Evolutionary conservation across 148 eudicot genomes (phyloP), one percentile per base, ranked within the genome.

Genomic region (Euryodendron excelsum): DNA sequence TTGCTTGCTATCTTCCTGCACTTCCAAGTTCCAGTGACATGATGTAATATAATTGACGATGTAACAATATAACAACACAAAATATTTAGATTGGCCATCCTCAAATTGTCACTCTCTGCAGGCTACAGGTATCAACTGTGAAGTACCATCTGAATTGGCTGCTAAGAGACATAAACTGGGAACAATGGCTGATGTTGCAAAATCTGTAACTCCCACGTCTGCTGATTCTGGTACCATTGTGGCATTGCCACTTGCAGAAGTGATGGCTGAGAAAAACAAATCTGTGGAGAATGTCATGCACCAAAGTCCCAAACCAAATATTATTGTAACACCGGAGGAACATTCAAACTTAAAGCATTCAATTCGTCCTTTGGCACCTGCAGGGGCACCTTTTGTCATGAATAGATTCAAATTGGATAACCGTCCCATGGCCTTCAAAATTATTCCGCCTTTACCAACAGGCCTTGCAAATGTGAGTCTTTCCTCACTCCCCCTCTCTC

Each of bases 321-420:
- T 81, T 11, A 66, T 80, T 52, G 72, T 79, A 18, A 78, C 85
- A 25, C 62, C 62, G 63, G 88, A 55, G 74, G 92, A 87, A 73
- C 80, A 84, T 58, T 71, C 79, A 27, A 86, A 70, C 75, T 79
- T 81, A 82, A 89, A 89, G 84, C 94, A 84, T 34, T 68, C 87
- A 69, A 44, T 75, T 80, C 96, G 83, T 72, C 90, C 94, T 68
- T 75, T 79, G 74, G 87, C 90, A 66, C 84, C 84, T 74, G 77
- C 80, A 23, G 90, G 95, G 61, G 76, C 74, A 72, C 87, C 89
- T 33, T 87, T 86, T 81, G 72, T 76, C 74, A 60, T 78, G 67
- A 90, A 89, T 80, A 82, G 91, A 86, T 93, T 89, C 85, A 93
- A 91, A 81, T 73, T 95, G 88, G 99, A 95, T 82, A 93, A 93